Evolutionary conservation across 768 basidiomycete genomes (phyloP), one percentile per base, ranked within the genome.

Genomic region (Boletales sp.): DNA sequence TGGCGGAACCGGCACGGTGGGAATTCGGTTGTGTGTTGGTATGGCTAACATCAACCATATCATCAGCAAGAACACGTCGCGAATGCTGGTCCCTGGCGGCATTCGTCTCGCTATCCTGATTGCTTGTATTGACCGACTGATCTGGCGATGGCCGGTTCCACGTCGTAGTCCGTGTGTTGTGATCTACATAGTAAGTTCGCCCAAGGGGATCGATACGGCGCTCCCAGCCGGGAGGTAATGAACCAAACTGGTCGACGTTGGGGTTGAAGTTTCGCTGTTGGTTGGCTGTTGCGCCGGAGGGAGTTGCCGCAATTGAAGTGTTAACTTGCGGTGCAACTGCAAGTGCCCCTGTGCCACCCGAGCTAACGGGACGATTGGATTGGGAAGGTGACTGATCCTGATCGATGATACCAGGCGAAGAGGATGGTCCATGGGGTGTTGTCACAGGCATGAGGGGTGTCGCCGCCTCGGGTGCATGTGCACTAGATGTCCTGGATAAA

Each of bases 161-260:
- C 0, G 96, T 98, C 8, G 96, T 99, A 12, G 88, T 90, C 49
- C 96, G 87, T 9, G 91, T 92, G 68, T 97, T 98, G 72, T 98
- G 96, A 66, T 99, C 96, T 48, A 99, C 96, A 67, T 98, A 99
- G 68, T 99, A 99, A 8, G 92, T 95, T 49, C 96, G 76, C 9
- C 87, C 96, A 21, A 98, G 81, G 31, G 96, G 94, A 71, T 99
- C 96, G 48, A 94, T 90, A 40, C 96, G 89, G 53, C 96, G 82
- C 70, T 99, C 96, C 96, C 96, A 99, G 3, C 94, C 93, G 25
- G 76, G 69, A 3, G 96, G 95, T 19, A 99, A 74, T 30, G 90
- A 82, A 4, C 96, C 96, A 56, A 83, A 90, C 59, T 97, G 94
- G 71, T 99, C 96, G 41, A 92, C 89, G 53, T 86, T 88, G 14